A percentile compares a stretch with the other conserved stretches of the same genome.
Conservation (phyloP, 176 grass and related monocot genomes). For the Bromus sterilis region DNA sequence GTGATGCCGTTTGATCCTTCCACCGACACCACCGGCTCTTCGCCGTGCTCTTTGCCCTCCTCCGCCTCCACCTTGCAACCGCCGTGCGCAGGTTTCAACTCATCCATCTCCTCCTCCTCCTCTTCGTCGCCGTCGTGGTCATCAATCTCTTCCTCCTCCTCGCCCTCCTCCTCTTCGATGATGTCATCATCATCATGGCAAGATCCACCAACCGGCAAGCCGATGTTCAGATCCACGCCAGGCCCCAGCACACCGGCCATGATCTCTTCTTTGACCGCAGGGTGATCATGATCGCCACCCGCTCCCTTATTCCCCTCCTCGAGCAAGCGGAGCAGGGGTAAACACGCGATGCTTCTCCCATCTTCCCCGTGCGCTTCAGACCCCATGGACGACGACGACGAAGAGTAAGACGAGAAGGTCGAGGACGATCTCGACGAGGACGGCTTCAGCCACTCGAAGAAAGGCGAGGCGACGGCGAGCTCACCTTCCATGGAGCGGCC, state of each 20-base stretch:
- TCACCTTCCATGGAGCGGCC: constrained; percentile 32
- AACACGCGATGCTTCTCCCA: constrained; percentile 13
- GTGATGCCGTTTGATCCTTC: not conserved
- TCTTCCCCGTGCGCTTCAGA: not conserved
- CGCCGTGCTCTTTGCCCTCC: not conserved
- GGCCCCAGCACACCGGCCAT: not conserved
- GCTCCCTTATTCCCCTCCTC: constrained; percentile 23
- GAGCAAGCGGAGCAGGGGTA: constrained; percentile 73
- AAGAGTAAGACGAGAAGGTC: not conserved
- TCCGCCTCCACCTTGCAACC: constrained; percentile 19
- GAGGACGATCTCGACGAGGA: not conserved
- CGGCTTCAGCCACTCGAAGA: constrained; percentile 51
- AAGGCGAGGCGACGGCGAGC: not conserved
- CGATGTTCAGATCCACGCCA: constrained; percentile 63
- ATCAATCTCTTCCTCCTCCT: constrained; percentile 17
- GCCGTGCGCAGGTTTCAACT: not conserved
- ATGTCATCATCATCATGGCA: not conserved
- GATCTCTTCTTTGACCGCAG: constrained; percentile 26
- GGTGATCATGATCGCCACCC: not conserved
- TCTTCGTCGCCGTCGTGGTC: constrained; percentile 13
- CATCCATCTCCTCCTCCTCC: constrained; percentile 9
- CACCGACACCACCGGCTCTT: constrained; percentile 7
- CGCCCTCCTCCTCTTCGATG: constrained; percentile 14
- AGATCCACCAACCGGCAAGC: constrained; percentile 27
- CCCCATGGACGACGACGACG: not conserved